A percentile compares a stretch with the other conserved stretches of the same genome.
These are phyloP conservation scores for Colletotrichum spinosum DNA, from an alignment of 2,329 filamentous ascomycete species.

Conservation along the genomic window DNA sequence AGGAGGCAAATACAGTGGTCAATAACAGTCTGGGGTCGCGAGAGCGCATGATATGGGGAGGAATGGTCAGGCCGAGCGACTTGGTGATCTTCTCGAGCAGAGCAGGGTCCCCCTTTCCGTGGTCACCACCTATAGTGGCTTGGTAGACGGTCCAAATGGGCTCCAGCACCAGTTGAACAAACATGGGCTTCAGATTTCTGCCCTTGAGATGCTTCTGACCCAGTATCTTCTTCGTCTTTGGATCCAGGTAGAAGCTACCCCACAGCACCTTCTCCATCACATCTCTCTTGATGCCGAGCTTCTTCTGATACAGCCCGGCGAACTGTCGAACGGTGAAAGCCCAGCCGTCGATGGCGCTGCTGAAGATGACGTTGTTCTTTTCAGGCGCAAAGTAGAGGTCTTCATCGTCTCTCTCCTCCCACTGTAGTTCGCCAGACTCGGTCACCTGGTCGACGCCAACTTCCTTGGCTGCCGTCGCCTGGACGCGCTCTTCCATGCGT, in stretches of 20 bases:
- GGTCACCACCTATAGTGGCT: constrained; percentile 85
- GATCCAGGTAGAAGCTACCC: constrained; percentile 96
- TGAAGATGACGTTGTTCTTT: constrained; percentile 99
- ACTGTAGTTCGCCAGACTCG: constrained; percentile 73
- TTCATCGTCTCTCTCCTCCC: constrained; percentile 93
- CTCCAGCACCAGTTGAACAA: constrained; percentile 95
- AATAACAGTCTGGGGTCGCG: constrained; percentile 86
- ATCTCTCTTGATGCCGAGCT: constrained; percentile 91
- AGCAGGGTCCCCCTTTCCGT: constrained; percentile 83
- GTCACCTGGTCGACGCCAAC: constrained; percentile 55
- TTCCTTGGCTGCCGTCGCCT: constrained; percentile 57
- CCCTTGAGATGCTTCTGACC: constrained; percentile 94
- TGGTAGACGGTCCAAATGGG: constrained; percentile 97
- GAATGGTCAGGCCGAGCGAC: constrained; percentile 84
- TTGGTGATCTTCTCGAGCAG: constrained; percentile 96
- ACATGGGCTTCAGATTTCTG: constrained; percentile 92
- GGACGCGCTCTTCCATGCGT: constrained; percentile 87
- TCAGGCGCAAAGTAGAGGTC: constrained; percentile 98
- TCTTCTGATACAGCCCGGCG: constrained; percentile 93
- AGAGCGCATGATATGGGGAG: constrained; percentile 85
- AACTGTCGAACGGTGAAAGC: constrained; percentile 97
- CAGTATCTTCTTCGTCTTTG: constrained; percentile 94
- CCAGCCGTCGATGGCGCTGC: constrained; percentile 98
- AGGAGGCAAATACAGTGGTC: constrained; percentile 86
- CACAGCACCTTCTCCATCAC: constrained; percentile 93